Percentiles rank a stretch among this genome's conserved stretches.
These are phyloP conservation scores for Prunus mume DNA, from an alignment of 306 rosid genomes.

Conservation along the genomic window DNA sequence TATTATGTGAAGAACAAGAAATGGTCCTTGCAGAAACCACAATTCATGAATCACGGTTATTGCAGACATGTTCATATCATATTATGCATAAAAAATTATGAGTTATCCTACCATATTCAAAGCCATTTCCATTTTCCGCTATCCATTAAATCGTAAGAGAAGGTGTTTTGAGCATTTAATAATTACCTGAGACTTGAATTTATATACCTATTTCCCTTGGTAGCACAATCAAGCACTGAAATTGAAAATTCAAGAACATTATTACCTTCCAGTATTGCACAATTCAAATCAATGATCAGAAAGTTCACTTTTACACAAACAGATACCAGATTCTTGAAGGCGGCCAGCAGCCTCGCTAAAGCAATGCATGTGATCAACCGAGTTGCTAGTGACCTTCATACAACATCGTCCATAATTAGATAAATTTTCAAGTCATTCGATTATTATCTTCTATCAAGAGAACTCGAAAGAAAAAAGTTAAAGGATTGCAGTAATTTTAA, in stretches of 20 bases:
- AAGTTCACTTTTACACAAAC: background rate
- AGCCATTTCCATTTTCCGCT: background rate
- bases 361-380: slow-evolving; percentile 77
- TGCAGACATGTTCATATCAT: background rate
- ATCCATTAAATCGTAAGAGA: background rate
- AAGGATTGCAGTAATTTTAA: background rate
- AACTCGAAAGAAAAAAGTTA: background rate
- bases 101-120: background rate
- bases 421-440: background rate
- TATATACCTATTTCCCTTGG: slow-evolving; percentile 77
- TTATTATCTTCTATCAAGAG: background rate
- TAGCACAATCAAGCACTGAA: slow-evolving; percentile 79
- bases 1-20: background rate
- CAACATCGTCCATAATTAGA: background rate
- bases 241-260: background rate
- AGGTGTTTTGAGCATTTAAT: background rate
- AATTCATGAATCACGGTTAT: background rate
- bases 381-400: slow-evolving; percentile 57
- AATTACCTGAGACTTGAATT: slow-evolving; percentile 87
- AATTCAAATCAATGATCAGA: background rate
- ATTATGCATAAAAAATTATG: background rate
- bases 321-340: slow-evolving; percentile 84
- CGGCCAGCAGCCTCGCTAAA: slow-evolving; percentile 81
- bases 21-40: background rate
- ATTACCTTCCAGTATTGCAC: background rate